Evolutionary conservation across 1,284 basidiomycete genomes (phyloP), one percentile per base, ranked within the genome.

Genomic region (Somion occarium): DNA sequence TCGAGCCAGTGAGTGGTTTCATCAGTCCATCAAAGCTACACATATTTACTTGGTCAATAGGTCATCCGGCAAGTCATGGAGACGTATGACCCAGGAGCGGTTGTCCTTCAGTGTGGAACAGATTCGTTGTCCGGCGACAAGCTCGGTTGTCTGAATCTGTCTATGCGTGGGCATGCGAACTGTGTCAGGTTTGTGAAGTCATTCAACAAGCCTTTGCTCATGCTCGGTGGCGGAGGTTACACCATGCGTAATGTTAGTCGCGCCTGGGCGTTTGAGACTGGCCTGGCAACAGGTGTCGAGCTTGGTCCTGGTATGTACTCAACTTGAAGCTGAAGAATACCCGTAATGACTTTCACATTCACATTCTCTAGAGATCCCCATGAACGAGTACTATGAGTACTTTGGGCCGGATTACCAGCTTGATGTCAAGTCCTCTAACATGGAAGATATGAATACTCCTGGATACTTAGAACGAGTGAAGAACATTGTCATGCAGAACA

Each of bases 371-470:
- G 93, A 91, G 61, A 95, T 98, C 49, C 94, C 94, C 0, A 89
- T 94, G 57, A 98, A 98, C 64, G 95, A 98, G 69, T 98, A 99
- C 71, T 98, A 97, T 68, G 96, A 99, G 67, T 99, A 99, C 71
- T 99, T 98, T 68, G 97, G 97, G 0, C 97, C 97, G 1, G 93
- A 97, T 62, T 98, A 99, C 64, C 85, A 93, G 62, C 79, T 99
- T n/a, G 94, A 99, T 64, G 97, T 99, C 23, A 90, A 90, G 58
- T 76, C 94, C 3, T 96, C 93, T 26, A 99, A 99, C 66, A 92
- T 94, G 64, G 93, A 98, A 60, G 95, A 99, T 63, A 76, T 96
- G 72, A 99, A 99, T 66, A 92, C 92, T 1, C 82, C 82, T 7
- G 89, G 91, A 58, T 99, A 99, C 66, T 76, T 99, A 46, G 91